A percentile compares a stretch with the other conserved stretches of the same genome.
phyloP scores from a whole-genome alignment of 2,329 filamentous ascomycete species.

The Endocalyx cinctus region DNA sequence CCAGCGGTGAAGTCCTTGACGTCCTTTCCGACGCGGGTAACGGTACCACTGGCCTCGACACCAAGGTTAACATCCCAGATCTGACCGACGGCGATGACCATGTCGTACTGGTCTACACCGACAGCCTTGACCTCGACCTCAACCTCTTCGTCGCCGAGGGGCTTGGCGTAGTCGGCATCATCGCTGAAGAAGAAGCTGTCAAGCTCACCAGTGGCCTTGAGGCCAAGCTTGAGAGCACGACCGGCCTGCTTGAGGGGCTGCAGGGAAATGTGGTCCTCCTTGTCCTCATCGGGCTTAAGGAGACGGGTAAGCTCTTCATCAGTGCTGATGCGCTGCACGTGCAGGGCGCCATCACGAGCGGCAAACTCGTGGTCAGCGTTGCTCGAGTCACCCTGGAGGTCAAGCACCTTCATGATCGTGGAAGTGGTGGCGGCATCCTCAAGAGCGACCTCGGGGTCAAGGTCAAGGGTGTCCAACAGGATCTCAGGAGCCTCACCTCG shows the following conservation, averaged over 20 bases:
- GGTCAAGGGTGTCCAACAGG: slow-evolving; percentile 39
- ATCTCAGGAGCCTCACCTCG: slow-evolving; percentile 41
- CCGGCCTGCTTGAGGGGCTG: slow-evolving; percentile 20
- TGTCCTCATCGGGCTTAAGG: slow-evolving; percentile 17
- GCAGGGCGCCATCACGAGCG: slow-evolving; percentile 18
- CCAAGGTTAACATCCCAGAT: slow-evolving; percentile 24
- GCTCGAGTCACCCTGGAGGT: slow-evolving; percentile 17
- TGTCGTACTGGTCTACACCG: slow-evolving; percentile 21
- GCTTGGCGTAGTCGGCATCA: slow-evolving; percentile 15
- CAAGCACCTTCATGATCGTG: slow-evolving; percentile 23
- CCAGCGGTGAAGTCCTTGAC: slow-evolving; percentile 19
- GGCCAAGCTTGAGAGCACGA: slow-evolving; percentile 19
- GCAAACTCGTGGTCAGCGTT: slow-evolving; percentile 23
- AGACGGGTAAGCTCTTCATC: slow-evolving; percentile 19
- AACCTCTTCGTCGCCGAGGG: slow-evolving; percentile 18
- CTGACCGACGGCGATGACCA: slow-evolving; percentile 22
- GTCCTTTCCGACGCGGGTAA: slow-evolving; percentile 19
- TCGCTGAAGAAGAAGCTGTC: slow-evolving; percentile 24
- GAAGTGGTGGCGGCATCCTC: slow-evolving; percentile 6
- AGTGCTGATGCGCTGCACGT: slow-evolving; percentile 18
- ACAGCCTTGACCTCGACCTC: slow-evolving; percentile 23
- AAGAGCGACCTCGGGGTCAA: slow-evolving; percentile 33
- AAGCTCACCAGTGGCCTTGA: slow-evolving; percentile 22
- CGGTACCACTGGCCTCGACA: slow-evolving; percentile 21
- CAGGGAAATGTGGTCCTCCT: slow-evolving; percentile 14